These are phyloP conservation scores for Daldinia caldariorum DNA, from an alignment of 495 filamentous ascomycete species.

Conservation along the genomic window DNA sequence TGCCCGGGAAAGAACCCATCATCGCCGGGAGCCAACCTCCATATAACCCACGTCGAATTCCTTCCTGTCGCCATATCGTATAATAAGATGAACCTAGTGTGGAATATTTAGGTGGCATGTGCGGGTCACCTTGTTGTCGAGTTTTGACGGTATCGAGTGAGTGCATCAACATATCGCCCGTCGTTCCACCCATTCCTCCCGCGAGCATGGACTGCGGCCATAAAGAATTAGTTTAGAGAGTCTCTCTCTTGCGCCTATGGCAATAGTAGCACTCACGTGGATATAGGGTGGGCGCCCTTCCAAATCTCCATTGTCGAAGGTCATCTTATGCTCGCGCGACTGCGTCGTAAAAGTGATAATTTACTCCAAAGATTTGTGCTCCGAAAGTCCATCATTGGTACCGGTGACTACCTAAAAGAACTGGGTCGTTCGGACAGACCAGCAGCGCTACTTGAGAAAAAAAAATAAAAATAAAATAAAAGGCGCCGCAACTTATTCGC, in stretches of 20 bases:
- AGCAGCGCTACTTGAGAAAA: neutral
- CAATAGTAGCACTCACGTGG: conserved; percentile 50
- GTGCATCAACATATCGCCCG: conserved; percentile 98
- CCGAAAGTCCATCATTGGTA: conserved; percentile 54
- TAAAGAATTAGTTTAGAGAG: conserved; percentile 25
- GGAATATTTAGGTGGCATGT: conserved; percentile 88
- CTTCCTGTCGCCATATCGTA: conserved; percentile 93
- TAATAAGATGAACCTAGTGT: conserved; percentile 88
- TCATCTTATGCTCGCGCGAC: conserved; percentile 53
- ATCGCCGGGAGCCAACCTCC: conserved; percentile 90
- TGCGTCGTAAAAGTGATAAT: conserved; percentile 43
- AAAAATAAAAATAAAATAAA: too few species aligned
- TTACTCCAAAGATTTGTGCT: conserved; percentile 45
- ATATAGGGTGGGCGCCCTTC: conserved; percentile 58
- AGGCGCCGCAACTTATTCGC: conserved; percentile 19
- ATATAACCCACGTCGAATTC: conserved; percentile 87
- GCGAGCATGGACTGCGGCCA: conserved; percentile 85
- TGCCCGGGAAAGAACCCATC: conserved; percentile 91
- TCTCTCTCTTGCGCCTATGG: neutral
- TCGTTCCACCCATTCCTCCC: conserved; percentile 88
- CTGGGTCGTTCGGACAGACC: conserved; percentile 19
- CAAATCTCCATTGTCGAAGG: conserved; percentile 53
- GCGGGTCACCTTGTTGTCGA: conserved; percentile 95
- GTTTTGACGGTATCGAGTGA: conserved; percentile 99
- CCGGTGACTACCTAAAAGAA: conserved; percentile 26